These are phyloP conservation scores for Cokeromyces recurvatus DNA, from an alignment of 371 early-diverging fungal genomes.

Conservation along the genomic window DNA sequence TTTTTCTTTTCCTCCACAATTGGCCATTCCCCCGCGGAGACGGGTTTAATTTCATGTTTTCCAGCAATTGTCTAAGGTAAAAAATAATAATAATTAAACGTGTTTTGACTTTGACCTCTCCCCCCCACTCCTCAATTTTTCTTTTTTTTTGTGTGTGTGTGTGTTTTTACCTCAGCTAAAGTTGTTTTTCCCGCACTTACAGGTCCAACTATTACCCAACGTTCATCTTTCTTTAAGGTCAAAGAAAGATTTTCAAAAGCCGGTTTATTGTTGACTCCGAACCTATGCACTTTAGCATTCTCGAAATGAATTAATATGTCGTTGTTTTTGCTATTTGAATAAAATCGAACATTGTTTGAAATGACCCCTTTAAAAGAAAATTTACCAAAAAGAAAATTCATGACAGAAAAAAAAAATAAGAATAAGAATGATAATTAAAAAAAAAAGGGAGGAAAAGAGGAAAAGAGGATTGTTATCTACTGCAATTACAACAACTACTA, in stretches of 20 bases:
- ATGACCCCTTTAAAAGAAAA: too few species aligned
- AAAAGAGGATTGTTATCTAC: not conserved
- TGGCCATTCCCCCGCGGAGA: slow-evolving; percentile 34
- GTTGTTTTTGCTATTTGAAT: slow-evolving; percentile 12
- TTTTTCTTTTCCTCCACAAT: too few species aligned
- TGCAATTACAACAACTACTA: too few species aligned
- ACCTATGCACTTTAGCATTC: slow-evolving; percentile 35
- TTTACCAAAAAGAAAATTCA: too few species aligned
- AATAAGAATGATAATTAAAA: not conserved
- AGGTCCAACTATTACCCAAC: slow-evolving; percentile 41
- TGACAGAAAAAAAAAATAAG: not conserved
- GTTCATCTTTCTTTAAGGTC: slow-evolving; percentile 23
- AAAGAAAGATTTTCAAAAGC: slow-evolving; percentile 35
- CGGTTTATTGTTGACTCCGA: slow-evolving; percentile 32
- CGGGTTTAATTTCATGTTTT: slow-evolving; percentile 29
- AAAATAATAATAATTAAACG: too few species aligned
- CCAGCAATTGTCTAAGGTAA: slow-evolving; percentile 31
- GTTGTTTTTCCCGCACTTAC: slow-evolving; percentile 47
- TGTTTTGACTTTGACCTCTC: too few species aligned
- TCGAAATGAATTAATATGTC: slow-evolving; percentile 31
- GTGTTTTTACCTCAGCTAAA: slow-evolving; percentile 35
- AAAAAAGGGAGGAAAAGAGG: too few species aligned
- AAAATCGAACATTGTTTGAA: slow-evolving; percentile 2
- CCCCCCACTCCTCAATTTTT: too few species aligned
- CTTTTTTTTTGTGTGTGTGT: too few species aligned